Base-by-base conservation (phyloP, 352 stramenopile genomes). In the Phytophthora aleatoria region DNA sequence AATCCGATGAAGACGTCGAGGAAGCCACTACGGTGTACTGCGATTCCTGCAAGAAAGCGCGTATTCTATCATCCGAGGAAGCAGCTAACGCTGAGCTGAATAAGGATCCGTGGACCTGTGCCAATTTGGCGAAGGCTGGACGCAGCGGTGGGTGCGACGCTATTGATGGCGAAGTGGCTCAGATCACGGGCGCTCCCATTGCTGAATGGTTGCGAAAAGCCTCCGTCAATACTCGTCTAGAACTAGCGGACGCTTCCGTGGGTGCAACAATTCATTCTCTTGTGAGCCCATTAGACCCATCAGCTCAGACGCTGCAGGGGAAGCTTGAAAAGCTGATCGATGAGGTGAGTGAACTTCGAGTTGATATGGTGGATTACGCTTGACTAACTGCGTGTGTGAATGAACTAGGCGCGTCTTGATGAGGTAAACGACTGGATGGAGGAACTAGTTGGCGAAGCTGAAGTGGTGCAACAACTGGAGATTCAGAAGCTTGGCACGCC, bases 361-460 rank as follows among this genome's bases (percentile, higher is more conserved):
- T 20, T 59, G 50, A n/a, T 15, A 26, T 54, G 61, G 24, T 47
- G 16, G 31, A 36, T 41, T 8, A 28, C 24, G 39, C 5, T 55
- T 35, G 31, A 57, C 36, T 33, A 51, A 36, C 50, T 33, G 8
- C 43, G 11, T 33, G 30, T 67, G 38, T 71, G 20, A 57, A 44
- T 52, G 31, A 24, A 47, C 43, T 69, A 92, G 73, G 85, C 85
- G 6, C 79, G 85, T 35, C 68, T 92, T 47, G 79, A 94, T 50
- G 81, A 94, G 66, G 66, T 96, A 24, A 92, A 96, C 58, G 86
- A 94, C 53, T 70, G 78, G 47, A 92, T 96, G 74, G 42, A 52
- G 39, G 81, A 96, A 53, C 79, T 94, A 43, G 64, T 92, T 10
- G 76, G 78, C 20, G 73, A 90, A 5, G 15, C 39, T 13, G 62